Evolutionary conservation across 768 basidiomycete species (phyloP).

Genomic region (Albatrellus ellisii): DNA sequence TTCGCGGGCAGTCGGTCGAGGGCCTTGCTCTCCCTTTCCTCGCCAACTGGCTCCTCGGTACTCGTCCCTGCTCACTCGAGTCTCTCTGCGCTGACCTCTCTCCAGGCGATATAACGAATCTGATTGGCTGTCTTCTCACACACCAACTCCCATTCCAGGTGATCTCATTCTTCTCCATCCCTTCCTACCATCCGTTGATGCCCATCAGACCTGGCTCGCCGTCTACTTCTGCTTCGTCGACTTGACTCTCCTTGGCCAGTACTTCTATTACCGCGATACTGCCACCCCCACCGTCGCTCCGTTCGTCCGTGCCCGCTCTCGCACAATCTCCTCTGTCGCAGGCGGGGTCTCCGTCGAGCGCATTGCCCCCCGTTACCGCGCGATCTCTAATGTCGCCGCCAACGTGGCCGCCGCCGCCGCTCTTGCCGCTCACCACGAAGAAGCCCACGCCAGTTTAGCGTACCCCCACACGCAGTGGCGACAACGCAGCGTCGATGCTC

Average conservation of each 20-base stretch:
- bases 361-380: slow-evolving; percentile 48
- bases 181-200: slow-evolving; percentile 8
- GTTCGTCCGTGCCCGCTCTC: slow-evolving; percentile 27
- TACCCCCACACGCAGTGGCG: slow-evolving; percentile 19
- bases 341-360: slow-evolving; percentile 41
- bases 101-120: slow-evolving; percentile 83
- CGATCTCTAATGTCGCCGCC: slow-evolving; percentile 53
- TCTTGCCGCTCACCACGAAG: slow-evolving; percentile 50
- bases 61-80: slow-evolving; percentile 6
- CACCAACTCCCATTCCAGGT: slow-evolving; percentile 94
- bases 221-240: slow-evolving; percentile 85
- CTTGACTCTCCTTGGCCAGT: slow-evolving; percentile 62
- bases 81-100: neutral
- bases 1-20: slow-evolving; percentile 63
- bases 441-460: slow-evolving; percentile 10
- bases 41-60: slow-evolving; percentile 85
- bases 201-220: slow-evolving; percentile 71
- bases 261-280: slow-evolving; percentile 51
- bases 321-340: slow-evolving; percentile 26
- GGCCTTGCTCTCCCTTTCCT: slow-evolving; percentile 90
- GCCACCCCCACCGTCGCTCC: slow-evolving; percentile 22
- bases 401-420: slow-evolving; percentile 64
- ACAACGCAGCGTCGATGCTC: slow-evolving; percentile 17
- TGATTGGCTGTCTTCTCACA: slow-evolving; percentile 84
- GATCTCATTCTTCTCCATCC: slow-evolving; percentile 15